A percentile compares a stretch with the other conserved stretches of the same genome.
Evolutionary conservation across 139 green algal genomes (phyloP).

Genomic region (Marvania coccoides): DNA sequence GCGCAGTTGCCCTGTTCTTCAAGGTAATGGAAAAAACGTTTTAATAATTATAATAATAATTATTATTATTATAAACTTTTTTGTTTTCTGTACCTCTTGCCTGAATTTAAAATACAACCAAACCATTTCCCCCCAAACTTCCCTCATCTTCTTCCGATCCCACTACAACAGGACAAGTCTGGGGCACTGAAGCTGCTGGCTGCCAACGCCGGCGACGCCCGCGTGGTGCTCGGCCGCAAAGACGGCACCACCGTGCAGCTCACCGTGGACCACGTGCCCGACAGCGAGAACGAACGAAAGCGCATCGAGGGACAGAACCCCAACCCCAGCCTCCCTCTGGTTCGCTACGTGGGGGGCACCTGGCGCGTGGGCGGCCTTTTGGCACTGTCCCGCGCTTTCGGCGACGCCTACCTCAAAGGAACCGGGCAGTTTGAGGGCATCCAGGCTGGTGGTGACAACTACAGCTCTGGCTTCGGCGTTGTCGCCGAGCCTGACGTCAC

Average conservation of each 20-base stretch:
- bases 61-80: no score
- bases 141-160: no score
- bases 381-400: slow-evolving; percentile 90
- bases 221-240: slow-evolving; percentile 62
- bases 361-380: slow-evolving; percentile 94
- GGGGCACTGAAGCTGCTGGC: slow-evolving; percentile 58
- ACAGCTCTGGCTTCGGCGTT: slow-evolving; percentile 75
- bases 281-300: slow-evolving; percentile 61
- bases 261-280: slow-evolving; percentile 83
- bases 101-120: no score
- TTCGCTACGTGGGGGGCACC: slow-evolving; percentile 69
- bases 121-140: no score
- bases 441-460: slow-evolving; percentile 51
- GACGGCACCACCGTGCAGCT: slow-evolving; percentile 63
- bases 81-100: no score
- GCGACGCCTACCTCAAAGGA: slow-evolving; percentile 92
- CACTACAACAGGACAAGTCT: no score
- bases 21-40: neutral
- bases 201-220: slow-evolving; percentile 85
- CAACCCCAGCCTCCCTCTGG: slow-evolving; percentile 84
- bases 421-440: slow-evolving; percentile 85
- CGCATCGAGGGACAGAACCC: slow-evolving; percentile 93
- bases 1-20: slow-evolving; percentile 44
- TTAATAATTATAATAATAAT: no score
- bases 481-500: slow-evolving; percentile 67